Evolutionary conservation across 2,329 filamentous ascomycete species (phyloP), one percentile per base, ranked within the genome.

Genomic region (Lanzia echinophila): DNA sequence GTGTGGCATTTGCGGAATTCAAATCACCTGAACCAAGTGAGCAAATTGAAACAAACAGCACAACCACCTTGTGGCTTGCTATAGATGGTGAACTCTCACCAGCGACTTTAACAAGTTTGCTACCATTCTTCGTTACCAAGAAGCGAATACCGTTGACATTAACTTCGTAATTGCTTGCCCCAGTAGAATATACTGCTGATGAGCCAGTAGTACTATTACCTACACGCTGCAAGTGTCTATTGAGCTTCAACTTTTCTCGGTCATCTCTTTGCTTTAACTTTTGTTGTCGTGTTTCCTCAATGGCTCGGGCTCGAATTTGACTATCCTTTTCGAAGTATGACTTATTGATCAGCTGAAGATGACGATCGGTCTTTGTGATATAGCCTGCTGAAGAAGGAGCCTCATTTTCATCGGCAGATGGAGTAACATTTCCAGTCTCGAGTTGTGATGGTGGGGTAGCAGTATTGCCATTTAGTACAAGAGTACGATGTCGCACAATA

Each of bases 321-420:
- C 79, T 76, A 56, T 89, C 84, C 67, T 88, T 86, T 59, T 90
- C 84, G 67, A 86, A 94, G 1, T 92, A 80, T 15, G 82, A 81
- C 19, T 85, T 81, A 67, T 92, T 95, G 70, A 95, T 94, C 39
- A 95, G 74, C 68, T 95, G 88, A 66, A 88, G 80, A 66, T 91
- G 87, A 47, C 86, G 85, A 67, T 88, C 87, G 47, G 77, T 85
- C 67, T 84, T 87, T 6, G 83, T 80, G 41, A 94, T 79, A 82
- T 86, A 92, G 3, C 81, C 71, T 53, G 69, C 69, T 51, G 54
- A 44, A 13, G 56, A 65, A 8, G 54, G 15, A 10, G 62, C 34
- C 17, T 56, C 34, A 49, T 55, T 58, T 10, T 63, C 58, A 33
- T 61, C 61, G 52, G 58, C 58, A 43, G 50, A 47, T 7, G 31